Percentiles rank a stretch among this genome's conserved stretches.
These are phyloP conservation scores for Cladophialophora yegresii DNA, from an alignment of 2,329 filamentous ascomycete species.

Conservation along the genomic window DNA sequence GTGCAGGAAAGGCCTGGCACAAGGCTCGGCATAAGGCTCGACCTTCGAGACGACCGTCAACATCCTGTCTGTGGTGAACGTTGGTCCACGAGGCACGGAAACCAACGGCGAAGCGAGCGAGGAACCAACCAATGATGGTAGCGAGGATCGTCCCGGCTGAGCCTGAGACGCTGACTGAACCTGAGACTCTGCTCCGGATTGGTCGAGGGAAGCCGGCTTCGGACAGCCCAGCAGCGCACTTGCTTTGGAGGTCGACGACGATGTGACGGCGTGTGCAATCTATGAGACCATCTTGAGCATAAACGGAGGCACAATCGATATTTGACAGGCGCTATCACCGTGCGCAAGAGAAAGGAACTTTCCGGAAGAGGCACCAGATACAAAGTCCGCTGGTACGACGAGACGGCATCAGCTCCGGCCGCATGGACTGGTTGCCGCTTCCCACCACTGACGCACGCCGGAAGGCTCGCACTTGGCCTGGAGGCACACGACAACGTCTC, in stretches of 20 bases:
- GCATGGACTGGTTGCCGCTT: not conserved
- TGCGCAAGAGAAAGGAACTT: not conserved
- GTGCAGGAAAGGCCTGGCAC: no score
- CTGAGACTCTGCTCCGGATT: not conserved
- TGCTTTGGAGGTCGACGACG: not conserved
- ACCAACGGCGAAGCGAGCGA: not conserved
- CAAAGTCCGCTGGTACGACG: not conserved
- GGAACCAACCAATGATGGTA: not conserved
- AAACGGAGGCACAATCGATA: not conserved
- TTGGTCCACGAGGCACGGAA: not conserved
- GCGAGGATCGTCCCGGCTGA: not conserved
- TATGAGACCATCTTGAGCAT: not conserved
- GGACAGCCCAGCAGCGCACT: no score
- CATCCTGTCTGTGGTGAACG: not conserved
- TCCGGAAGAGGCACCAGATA: no score
- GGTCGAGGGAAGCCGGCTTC: not conserved
- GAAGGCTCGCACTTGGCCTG: not conserved
- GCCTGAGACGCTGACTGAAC: not conserved
- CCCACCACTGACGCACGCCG: not conserved
- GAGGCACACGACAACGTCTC: conserved; percentile 5
- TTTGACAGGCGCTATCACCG: not conserved
- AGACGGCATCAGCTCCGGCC: not conserved
- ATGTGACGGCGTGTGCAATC: not conserved
- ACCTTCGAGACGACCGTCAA: not conserved
- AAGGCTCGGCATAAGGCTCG: not conserved